phyloP scores from a whole-genome alignment of 2,329 filamentous ascomycete genomes.

The Coniochaeta sp. region DNA sequence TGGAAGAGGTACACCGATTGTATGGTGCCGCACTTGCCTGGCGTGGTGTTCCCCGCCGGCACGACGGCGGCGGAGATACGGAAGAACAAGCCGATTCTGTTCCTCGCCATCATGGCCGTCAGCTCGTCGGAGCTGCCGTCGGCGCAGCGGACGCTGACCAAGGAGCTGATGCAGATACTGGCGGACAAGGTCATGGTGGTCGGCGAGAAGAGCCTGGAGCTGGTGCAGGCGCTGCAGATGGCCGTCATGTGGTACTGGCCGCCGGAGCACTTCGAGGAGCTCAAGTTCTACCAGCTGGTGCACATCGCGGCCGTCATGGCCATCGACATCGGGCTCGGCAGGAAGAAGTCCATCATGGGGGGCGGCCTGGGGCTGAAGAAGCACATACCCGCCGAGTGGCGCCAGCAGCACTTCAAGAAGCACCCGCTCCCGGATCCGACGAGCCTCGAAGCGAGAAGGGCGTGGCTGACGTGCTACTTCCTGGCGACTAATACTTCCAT shows the following conservation, averaged over 20 bases:
- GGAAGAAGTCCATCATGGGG: conserved; percentile 26
- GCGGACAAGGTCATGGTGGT: conserved; percentile 68
- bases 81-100: conserved; percentile 55
- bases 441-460: conserved; percentile 46
- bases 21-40: conserved; percentile 55
- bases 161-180: conserved; percentile 64
- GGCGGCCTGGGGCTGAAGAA: conserved; percentile 14
- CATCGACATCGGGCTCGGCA: conserved; percentile 70
- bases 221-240: conserved; percentile 72
- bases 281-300: conserved; percentile 84
- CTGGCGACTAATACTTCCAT: conserved; percentile 53
- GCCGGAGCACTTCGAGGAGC: conserved; percentile 74
- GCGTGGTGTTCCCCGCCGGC: conserved; percentile 50
- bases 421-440: conserved; percentile 41
- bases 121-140: conserved; percentile 49
- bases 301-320: conserved; percentile 77
- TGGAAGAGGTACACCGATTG: conserved; percentile 51
- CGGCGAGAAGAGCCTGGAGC: conserved; percentile 74
- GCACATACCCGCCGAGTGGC: conserved; percentile 30
- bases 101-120: conserved; percentile 63
- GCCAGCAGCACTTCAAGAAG: conserved; percentile 33
- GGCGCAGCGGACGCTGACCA: conserved; percentile 55
- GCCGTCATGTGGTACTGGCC: conserved; percentile 80
- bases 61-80: conserved; percentile 50
- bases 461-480: conserved; percentile 54